Percentiles rank a stretch among this genome's conserved stretches.
phyloP scores from a whole-genome alignment of 257 asterid genomes.

The Solanum clarkiae region DNA sequence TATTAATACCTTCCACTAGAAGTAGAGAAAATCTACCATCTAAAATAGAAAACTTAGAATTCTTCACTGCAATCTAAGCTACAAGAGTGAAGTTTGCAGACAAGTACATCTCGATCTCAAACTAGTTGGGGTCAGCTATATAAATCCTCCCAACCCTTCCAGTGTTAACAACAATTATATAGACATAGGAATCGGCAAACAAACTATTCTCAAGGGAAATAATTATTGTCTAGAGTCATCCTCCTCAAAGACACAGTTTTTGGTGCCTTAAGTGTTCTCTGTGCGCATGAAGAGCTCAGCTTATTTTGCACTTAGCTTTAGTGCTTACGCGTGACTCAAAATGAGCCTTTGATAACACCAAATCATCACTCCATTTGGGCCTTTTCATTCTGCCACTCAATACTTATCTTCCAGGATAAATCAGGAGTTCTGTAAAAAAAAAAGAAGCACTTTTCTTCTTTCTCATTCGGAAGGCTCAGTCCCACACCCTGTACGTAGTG shows the following conservation, averaged over 20 bases:
- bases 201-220: background rate
- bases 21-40: background rate
- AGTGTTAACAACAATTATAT: background rate
- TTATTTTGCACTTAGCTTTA: background rate
- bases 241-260: background rate
- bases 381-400: background rate
- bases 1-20: background rate
- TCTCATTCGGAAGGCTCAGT: too few relatives aligned
- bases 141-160: background rate
- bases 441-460: too few relatives aligned
- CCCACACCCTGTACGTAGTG: too few relatives aligned
- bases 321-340: background rate
- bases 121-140: background rate
- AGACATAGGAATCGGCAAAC: background rate
- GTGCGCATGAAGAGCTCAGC: background rate
- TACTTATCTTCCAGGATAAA: background rate
- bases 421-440: background rate
- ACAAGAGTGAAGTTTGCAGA: background rate
- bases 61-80: background rate
- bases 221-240: background rate
- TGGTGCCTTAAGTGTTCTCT: background rate
- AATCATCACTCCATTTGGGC: background rate
- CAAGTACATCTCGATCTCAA: background rate
- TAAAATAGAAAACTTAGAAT: background rate
- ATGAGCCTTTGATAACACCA: background rate